Evolutionary conservation across 768 basidiomycete species (phyloP), one percentile per base, ranked within the genome.

Genomic region (Lentinula guzmanii): DNA sequence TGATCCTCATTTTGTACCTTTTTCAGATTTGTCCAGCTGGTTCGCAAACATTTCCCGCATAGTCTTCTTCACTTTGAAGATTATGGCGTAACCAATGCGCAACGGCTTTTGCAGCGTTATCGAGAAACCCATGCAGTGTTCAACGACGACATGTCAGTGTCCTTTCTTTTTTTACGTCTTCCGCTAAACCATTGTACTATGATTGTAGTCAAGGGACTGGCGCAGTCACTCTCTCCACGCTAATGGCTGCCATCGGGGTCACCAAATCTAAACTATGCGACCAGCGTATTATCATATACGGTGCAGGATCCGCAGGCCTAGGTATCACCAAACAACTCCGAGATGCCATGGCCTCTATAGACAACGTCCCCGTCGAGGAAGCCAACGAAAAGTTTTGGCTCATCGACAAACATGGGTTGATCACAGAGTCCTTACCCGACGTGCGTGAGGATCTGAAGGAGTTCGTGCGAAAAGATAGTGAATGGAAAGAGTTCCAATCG

Each of bases 41-140:
- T 93, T 6, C 80, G 86, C 51, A 92, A 91, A 69, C 71, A 92
- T 68, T 80, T 82, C 64, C 87, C 89, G 0, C 75, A 79, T 28
- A 76, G 80, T 68, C 77, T 93, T 3, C 74, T 91, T 3, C 92
- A 95, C 69, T 93, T 94, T 60, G 92, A 95, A 69, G 91, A 94
- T 67, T 93, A 93, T 63, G 91, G 91, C 3, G 85, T 90, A 2
- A 79, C 80, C 33, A 93, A 93, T 64, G 91, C 92, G 0, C 83
- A 89, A 62, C 73, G 82, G 16, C 70, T 93, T 1, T 77, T 94
- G 41, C 77, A 85, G 45, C 74, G 76, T 42, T 92, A 90, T 71
- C 77, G 79, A 8, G 77, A 82, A 46, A 71, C 79, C n/a, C 88
- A 90, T 64, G 75, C 86, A 0, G 81, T 85, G 4, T 89, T 94